A percentile compares a stretch with the other conserved stretches of the same genome.
These are phyloP conservation scores for Bidens hawaiensis DNA, from an alignment of 140 eudicot species.

Conservation along the genomic window DNA sequence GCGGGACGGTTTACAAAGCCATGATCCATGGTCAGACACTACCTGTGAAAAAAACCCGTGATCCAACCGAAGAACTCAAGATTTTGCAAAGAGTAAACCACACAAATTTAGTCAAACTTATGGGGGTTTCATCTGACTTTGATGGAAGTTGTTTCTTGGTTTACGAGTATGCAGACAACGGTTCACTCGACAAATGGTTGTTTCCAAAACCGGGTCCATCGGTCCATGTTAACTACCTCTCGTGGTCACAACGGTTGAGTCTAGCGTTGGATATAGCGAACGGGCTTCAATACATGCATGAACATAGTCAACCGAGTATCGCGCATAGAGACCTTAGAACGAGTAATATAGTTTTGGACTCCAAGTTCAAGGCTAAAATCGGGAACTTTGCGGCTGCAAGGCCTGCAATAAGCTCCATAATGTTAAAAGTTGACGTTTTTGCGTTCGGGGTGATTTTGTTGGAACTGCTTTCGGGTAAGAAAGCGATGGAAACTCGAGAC, in stretches of 20 bases:
- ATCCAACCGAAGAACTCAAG: constrained; percentile 62
- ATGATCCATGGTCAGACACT: constrained; percentile 43
- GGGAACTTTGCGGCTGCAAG: constrained; percentile 55
- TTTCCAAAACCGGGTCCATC: constrained; percentile 31
- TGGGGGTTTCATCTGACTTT: constrained; percentile 57
- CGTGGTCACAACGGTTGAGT: constrained; percentile 61
- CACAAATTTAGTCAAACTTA: constrained; percentile 60
- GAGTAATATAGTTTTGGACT: constrained; percentile 71
- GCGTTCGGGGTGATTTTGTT: constrained; percentile 64
- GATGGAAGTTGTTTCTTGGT: constrained; percentile 51
- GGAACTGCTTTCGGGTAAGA: constrained; percentile 72
- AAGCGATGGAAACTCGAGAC: constrained; percentile 54
- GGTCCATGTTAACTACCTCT: constrained; percentile 26
- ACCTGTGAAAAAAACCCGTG: constrained; percentile 61
- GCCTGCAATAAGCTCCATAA: constrained; percentile 41
- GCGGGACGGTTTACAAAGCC: constrained; percentile 69
- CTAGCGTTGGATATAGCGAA: constrained; percentile 69
- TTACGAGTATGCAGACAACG: constrained; percentile 72
- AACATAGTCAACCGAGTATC: constrained; percentile 68
- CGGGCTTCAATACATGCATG: constrained; percentile 82
- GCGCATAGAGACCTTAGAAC: constrained; percentile 64
- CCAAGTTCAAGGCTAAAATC: constrained; percentile 66
- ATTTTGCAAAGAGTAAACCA: constrained; percentile 76
- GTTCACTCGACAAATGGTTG: constrained; percentile 66
- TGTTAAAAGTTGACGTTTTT: constrained; percentile 59